These are phyloP conservation scores for Ajuga chamaepitys DNA, from an alignment of 257 asterid genomes.

Conservation along the genomic window DNA sequence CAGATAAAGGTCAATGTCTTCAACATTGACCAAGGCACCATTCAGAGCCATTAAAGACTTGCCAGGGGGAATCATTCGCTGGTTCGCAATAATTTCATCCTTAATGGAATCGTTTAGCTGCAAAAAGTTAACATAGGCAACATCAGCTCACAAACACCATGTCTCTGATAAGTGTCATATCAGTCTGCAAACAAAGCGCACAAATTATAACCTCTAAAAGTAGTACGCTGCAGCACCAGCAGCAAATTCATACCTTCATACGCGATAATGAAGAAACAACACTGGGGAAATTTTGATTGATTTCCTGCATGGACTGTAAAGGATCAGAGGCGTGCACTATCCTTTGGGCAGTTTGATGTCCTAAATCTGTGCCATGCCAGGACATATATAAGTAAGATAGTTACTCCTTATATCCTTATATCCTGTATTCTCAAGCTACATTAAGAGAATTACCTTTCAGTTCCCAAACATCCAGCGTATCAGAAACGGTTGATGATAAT, in stretches of 20 bases:
- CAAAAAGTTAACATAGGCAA: slow-evolving; percentile 24
- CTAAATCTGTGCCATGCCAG: slow-evolving; percentile 55
- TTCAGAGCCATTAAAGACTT: slow-evolving; percentile 96
- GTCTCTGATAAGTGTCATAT: slow-evolving; percentile 2
- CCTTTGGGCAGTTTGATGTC: slow-evolving; percentile 99
- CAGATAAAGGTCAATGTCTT: slow-evolving; percentile 92
- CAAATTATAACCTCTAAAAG: slow-evolving; percentile 5
- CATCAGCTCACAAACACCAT: slow-evolving; percentile 20
- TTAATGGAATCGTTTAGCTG: slow-evolving; percentile 94
- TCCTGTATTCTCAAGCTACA: slow-evolving; percentile 7
- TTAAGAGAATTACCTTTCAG: slow-evolving; percentile 59
- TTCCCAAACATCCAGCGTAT: slow-evolving; percentile 91
- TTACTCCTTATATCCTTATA: not conserved
- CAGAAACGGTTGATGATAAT: slow-evolving; percentile 82
- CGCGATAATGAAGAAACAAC: slow-evolving; percentile 94
- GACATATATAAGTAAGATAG: slow-evolving; percentile 9
- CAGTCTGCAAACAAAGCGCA: slow-evolving; percentile 8
- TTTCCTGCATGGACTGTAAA: slow-evolving; percentile 89
- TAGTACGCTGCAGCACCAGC: slow-evolving; percentile 4
- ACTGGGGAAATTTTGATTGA: slow-evolving; percentile 90
- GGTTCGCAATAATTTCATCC: slow-evolving; percentile 86
- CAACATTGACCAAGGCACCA: slow-evolving; percentile 93
- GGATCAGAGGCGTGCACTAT: slow-evolving; percentile 97
- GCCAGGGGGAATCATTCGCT: slow-evolving; percentile 98
- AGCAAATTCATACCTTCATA: slow-evolving; percentile 62